Evolutionary conservation across 2,329 filamentous ascomycete genomes (phyloP), one percentile per base, ranked within the genome.

Genomic region (Xylaria sp.): DNA sequence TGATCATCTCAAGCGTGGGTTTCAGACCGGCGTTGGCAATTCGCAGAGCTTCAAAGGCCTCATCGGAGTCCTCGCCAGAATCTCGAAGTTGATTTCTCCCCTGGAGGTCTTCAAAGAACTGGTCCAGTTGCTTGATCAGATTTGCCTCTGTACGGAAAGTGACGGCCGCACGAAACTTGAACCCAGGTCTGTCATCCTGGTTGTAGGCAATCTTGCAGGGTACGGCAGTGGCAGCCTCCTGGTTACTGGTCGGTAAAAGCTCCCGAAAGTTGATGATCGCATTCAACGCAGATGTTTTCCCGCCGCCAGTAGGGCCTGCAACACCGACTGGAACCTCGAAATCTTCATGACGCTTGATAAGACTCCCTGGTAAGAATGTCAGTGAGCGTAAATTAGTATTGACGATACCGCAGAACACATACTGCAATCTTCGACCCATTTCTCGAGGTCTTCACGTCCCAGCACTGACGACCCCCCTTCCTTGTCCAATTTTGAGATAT

Each of bases 211-310:
- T 56, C 4, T 61, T 62, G 2, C 63, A 69, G 0, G 55, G 43
- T 0, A 67, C 65, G 0, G 70, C 67, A 0, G 70, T 72, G 0
- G 66, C 57, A 0, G 69, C 69, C 4, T 52, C 51, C 6, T 68
- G 59, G n/a, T 69, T 69, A 7, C 61, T 65, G 0, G 68, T 68
- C 1, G 71, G 69, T 0, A 73, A 52, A 1, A 73, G 50, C 16
- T 70, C 68, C 4, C 39, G 50, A 6, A 42, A 55, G 0, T 48
- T 63, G 0, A 69, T 41, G 4, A 67, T 34, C 1, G 62, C 62
- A 38, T 69, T 69, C 1, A 69, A 34, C 0, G 59, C 26, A 0
- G 65, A 62, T 6, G 65, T 69, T 34, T 69, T 69, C 4, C 67
- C 67, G 2, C 59, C 62, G 3, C 67, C 67, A 9, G 65, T 68